A percentile compares a stretch with the other conserved stretches of the same genome.
Conservation (phyloP, 2,329 filamentous ascomycete genomes). For the Xylariaceae sp. region DNA sequence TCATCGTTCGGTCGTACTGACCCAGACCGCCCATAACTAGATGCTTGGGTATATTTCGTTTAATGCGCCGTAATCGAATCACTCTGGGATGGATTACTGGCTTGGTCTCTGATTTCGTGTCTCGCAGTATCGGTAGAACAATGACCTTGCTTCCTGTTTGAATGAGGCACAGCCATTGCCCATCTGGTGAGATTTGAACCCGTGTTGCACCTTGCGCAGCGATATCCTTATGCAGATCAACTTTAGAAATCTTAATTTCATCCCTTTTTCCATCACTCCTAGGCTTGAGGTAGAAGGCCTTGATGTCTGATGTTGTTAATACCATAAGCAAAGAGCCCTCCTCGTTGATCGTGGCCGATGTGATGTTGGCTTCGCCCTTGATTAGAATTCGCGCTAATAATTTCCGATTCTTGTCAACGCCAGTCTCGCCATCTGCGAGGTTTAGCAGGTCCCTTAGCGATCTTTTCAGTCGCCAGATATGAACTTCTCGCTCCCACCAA, state of each 20-base stretch:
- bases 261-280: slow-evolving; percentile 54
- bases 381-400: slow-evolving; percentile 70
- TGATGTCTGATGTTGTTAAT: slow-evolving; percentile 73
- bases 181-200: slow-evolving; percentile 70
- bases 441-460: slow-evolving; percentile 51
- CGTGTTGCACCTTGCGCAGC: slow-evolving; percentile 66
- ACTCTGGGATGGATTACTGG: slow-evolving; percentile 45
- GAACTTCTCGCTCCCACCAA: slow-evolving; percentile 90
- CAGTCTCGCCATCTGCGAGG: slow-evolving; percentile 43
- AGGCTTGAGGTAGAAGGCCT: slow-evolving; percentile 71
- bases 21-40: slow-evolving; percentile 67
- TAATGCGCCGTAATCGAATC: slow-evolving; percentile 55
- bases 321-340: slow-evolving; percentile 77
- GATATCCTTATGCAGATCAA: slow-evolving; percentile 64
- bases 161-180: slow-evolving; percentile 68
- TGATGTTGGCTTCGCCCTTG: slow-evolving; percentile 80
- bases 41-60: slow-evolving; percentile 57
- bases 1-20: slow-evolving; percentile 76
- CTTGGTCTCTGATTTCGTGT: slow-evolving; percentile 39
- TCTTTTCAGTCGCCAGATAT: slow-evolving; percentile 70
- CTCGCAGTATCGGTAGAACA: slow-evolving; percentile 50
- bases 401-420: slow-evolving; percentile 59
- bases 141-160: slow-evolving; percentile 63
- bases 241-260: slow-evolving; percentile 70
- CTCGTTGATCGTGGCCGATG: slow-evolving; percentile 69